Evolutionary conservation across 306 rosid species (phyloP), one percentile per base, ranked within the genome.

Genomic region (Trifolium fragiferum): DNA sequence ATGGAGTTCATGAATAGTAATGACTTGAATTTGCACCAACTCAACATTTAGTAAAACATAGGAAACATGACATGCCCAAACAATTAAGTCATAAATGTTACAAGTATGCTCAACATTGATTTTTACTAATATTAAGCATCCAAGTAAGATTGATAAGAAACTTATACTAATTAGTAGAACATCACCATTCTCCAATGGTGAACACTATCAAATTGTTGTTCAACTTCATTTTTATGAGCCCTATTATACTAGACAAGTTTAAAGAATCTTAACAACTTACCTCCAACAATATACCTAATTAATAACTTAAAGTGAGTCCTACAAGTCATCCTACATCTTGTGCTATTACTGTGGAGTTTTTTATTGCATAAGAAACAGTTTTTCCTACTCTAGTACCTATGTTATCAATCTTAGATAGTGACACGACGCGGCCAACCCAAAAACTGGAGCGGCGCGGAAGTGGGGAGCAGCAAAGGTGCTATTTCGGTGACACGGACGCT

Each of bases 101-200:
- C 67, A 61, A 61, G 13, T 61, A 32, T n/a, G 44, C 44, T 33
- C 67, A 32, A 61, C 67, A 33, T n/a, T 33, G 23, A 33, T 33
- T n/a, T 32, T 61, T 13, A 66, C 18, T 19, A 66, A 41, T 6
- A 66, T 21, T 13, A 40, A 23, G 35, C 37, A 66, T 12, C 37
- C 20, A 20, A 4, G 12, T 65, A 41, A 41, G 71, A 65, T 65
- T 40, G 16, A 10, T 63, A 4, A 37, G 15, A 63, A 59, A 25
- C 40, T 59, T 27, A 59, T 13, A 25, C n/a, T n/a, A n/a, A n/a
- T n/a, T n/a, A n/a, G n/a, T n/a, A n/a, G n/a, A 54, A 20, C 61
- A 54, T 10, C 61, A 10, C 32, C 32, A 54, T 25, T 25, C 27
- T 25, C 27, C 27, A 2, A 20, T 54, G 15, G 61, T 21, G 27